Evolutionary conservation across 2,329 filamentous ascomycete species (phyloP), one percentile per base, ranked within the genome.

Genomic region (Beauveria scarabaeidicola): DNA sequence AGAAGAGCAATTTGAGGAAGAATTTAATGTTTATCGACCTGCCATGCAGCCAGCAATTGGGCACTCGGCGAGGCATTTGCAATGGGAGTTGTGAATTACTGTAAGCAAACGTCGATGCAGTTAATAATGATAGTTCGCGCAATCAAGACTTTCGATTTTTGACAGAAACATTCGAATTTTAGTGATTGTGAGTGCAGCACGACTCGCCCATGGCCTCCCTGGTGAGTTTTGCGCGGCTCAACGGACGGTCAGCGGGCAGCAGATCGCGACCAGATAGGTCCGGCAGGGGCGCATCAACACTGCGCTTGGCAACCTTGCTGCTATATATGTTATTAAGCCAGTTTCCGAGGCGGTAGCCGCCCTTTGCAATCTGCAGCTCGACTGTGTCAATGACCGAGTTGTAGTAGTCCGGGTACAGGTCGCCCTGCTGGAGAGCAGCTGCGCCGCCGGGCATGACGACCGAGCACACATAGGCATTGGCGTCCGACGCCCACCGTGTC

Each of bases 281-380:
- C 17, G 65, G 63, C 11, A 61, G 59, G 19, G 60, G 56, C 47
- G 48, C 50, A 36, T 48, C 60, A 3, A 52, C 19, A n/a, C 62
- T 62, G 15, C 64, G 61, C 61, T 66, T 68, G 51, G 63, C 58
- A 19, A 64, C 48, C 7, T 61, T 61, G 19, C 57, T 52, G 2
- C 46, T 55, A 50, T 69, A 66, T 21, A 70, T 63, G 53, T 61
- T 57, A 61, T 70, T 69, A 52, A 70, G 61, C 68, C 68, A 70
- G 62, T 70, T 69, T 3, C 62, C 69, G 4, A 70, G 53, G 11
- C 69, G 65, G 55, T 76, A 76, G 0, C 76, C 76, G 55, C 74
- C 74, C 68, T 78, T 78, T 9, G 75, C 74, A 27, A 78, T 75
- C 68, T 78, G 75, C 57, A 76, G 63, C 63, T 73, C 70, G 43